These are phyloP conservation scores for Rehmannia glutinosa DNA, from an alignment of 257 asterid genomes.

Conservation along the genomic window DNA sequence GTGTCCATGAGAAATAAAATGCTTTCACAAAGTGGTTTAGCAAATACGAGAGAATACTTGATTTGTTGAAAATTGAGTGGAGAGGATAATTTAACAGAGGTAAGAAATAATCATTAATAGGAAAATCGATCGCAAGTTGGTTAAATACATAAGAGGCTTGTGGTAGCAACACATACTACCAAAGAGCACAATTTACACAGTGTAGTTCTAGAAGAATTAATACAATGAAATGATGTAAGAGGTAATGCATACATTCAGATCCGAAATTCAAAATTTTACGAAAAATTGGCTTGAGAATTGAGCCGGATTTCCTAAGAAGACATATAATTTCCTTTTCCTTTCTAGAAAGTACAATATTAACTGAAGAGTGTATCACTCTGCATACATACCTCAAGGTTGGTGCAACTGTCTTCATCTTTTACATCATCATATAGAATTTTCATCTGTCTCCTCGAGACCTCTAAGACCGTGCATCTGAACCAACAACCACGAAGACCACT, in stretches of 20 bases:
- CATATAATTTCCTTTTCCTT: not conserved
- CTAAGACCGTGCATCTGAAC: constrained; percentile 77
- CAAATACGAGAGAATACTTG: not conserved
- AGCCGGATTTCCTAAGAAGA: not conserved
- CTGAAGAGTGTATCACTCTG: not conserved
- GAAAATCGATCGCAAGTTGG: not conserved
- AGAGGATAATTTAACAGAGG: not conserved
- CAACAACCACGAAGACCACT: constrained; percentile 99
- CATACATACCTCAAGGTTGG: constrained; percentile 65
- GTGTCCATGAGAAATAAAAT: no score
- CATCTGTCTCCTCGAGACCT: constrained; percentile 60
- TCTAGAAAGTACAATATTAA: not conserved
- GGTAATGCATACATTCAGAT: not conserved
- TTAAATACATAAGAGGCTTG: not conserved
- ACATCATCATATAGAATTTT: constrained; percentile 70
- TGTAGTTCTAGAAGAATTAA: no score
- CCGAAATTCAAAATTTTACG: no score
- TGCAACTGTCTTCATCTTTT: constrained; percentile 65
- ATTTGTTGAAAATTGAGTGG: not conserved
- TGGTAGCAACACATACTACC: not conserved
- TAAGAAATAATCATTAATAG: not conserved
- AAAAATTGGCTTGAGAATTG: not conserved
- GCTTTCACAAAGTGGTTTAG: not conserved
- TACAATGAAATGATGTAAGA: not conserved
- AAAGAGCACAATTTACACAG: not conserved